Conservation (phyloP, 768 basidiomycete species). For the Leucocoprinus leucothites region DNA sequence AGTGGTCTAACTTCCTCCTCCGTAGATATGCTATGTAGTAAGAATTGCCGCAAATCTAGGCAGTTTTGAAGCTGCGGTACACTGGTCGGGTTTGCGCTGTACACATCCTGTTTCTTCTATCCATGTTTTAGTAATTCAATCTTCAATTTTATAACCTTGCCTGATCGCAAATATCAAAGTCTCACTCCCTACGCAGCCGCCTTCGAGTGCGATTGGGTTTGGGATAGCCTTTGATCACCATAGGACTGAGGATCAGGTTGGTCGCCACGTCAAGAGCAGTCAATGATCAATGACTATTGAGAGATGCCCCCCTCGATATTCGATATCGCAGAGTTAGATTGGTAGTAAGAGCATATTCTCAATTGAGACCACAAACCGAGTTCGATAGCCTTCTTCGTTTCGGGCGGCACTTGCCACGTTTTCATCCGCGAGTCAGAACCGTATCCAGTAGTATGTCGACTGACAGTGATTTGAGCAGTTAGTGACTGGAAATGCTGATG, state of each 20-base stretch:
- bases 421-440: background rate
- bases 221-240: no score
- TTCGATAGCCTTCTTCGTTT: conserved; percentile 1
- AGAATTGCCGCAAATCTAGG: conserved; percentile 19
- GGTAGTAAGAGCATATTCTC: background rate
- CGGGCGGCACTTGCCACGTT: background rate
- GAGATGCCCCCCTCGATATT: background rate
- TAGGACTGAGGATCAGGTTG: background rate
- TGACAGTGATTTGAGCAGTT: no score
- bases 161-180: background rate
- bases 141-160: conserved; percentile 21
- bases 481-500: no score
- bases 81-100: conserved; percentile 27
- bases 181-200: background rate
- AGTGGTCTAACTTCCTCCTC: background rate
- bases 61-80: conserved; percentile 45
- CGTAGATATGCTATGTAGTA: conserved; percentile 37
- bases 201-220: background rate
- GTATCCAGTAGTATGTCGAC: no score
- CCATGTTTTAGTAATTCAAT: conserved; percentile 29
- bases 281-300: background rate
- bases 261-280: background rate
- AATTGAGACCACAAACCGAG: background rate
- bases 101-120: conserved; percentile 28
- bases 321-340: background rate